These are phyloP conservation scores for Tausonia pullulans DNA, from an alignment of 1,284 basidiomycete genomes.

Conservation along the genomic window DNA sequence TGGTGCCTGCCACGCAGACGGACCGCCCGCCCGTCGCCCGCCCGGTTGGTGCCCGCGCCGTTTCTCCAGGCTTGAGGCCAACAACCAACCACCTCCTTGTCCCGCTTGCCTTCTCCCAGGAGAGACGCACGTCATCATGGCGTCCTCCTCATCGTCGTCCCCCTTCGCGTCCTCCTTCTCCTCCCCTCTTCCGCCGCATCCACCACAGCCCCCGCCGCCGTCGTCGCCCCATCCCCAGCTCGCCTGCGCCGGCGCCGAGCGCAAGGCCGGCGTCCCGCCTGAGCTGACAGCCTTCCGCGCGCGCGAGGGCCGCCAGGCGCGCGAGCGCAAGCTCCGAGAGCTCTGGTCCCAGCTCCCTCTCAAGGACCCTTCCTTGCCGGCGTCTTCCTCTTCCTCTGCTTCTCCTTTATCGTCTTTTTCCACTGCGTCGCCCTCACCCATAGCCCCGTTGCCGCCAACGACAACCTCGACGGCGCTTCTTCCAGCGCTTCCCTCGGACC, in stretches of 20 bases:
- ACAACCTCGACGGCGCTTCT: background rate
- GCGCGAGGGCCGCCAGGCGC: conserved; percentile 7
- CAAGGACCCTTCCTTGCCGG: conserved; percentile 1
- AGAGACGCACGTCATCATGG: too few species aligned
- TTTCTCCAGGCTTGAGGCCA: background rate
- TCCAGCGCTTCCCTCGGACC: too few species aligned
- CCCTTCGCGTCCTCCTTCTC: background rate
- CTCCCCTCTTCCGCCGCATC: background rate
- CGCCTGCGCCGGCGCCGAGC: conserved; percentile 10
- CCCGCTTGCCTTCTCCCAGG: background rate
- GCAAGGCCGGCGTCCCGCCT: conserved; percentile 13
- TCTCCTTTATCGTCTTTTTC: too few species aligned
- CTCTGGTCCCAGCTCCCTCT: conserved; percentile 9
- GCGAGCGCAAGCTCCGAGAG: conserved; percentile 16
- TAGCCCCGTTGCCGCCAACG: too few species aligned
- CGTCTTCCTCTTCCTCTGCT: background rate
- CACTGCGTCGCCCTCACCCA: too few species aligned
- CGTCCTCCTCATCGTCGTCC: conserved; percentile 1
- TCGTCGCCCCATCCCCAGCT: background rate
- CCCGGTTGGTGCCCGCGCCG: background rate
- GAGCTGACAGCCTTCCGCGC: conserved; percentile 15
- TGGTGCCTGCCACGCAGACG: background rate
- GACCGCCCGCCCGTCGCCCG: background rate
- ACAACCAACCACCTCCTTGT: background rate
- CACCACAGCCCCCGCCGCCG: background rate